Conservation (phyloP, 108 stramenopile genomes). For the Epipyxis sp. region DNA sequence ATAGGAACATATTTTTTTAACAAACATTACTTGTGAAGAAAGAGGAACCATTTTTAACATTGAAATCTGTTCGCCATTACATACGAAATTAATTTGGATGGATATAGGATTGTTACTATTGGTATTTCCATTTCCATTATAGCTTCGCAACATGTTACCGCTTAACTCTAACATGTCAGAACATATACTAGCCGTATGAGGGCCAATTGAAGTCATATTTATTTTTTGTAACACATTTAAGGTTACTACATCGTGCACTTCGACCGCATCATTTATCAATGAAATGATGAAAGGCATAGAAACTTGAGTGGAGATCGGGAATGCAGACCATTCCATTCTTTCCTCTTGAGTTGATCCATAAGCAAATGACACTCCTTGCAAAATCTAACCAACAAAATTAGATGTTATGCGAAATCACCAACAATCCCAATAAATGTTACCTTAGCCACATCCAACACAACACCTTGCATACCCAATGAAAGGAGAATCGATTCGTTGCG, state of each 20-base stretch:
- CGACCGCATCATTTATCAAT: neutral
- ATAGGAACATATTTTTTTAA: too few species aligned
- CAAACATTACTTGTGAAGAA: too few species aligned
- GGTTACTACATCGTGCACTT: neutral
- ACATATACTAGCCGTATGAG: too few species aligned
- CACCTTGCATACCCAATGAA: conserved; percentile 19
- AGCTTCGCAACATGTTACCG: neutral
- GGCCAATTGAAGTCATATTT: neutral
- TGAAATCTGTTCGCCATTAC: conserved; percentile 8
- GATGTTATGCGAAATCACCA: too few species aligned
- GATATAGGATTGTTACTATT: too few species aligned
- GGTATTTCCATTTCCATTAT: too few species aligned
- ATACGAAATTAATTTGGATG: too few species aligned
- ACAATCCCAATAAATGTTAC: too few species aligned
- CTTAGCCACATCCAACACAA: neutral
- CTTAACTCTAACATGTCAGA: too few species aligned
- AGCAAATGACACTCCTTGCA: neutral
- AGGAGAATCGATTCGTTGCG: neutral
- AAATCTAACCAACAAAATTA: too few species aligned
- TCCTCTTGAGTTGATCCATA: neutral
- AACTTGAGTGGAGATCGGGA: neutral
- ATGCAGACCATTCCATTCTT: conserved; percentile 1
- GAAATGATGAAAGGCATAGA: conserved; percentile 20
- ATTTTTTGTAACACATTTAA: neutral
- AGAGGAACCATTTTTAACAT: conserved; percentile 12